Percentiles rank a stretch among this genome's conserved stretches.
These are phyloP conservation scores for Biscutella auriculata DNA, from an alignment of 441 rosid genomes.

Conservation along the genomic window DNA sequence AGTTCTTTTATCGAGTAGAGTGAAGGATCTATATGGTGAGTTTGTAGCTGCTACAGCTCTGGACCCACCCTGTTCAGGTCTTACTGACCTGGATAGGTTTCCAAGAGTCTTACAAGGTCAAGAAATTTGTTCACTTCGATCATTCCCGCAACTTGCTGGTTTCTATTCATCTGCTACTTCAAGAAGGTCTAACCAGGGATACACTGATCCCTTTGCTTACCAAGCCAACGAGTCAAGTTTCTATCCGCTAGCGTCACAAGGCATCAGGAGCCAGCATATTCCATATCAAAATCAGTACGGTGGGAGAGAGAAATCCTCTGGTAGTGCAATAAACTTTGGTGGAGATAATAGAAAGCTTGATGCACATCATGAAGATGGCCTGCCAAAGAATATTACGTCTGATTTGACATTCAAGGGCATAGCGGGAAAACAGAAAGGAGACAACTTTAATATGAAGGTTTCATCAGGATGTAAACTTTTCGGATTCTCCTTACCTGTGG, in stretches of 20 bases:
- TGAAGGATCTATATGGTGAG: slow-evolving; percentile 31
- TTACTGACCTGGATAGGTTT: slow-evolving; percentile 47
- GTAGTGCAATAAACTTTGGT: slow-evolving; percentile 2
- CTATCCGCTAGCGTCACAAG: slow-evolving; percentile 35
- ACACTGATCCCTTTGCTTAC: slow-evolving; percentile 35
- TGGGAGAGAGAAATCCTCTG: slow-evolving; percentile 23
- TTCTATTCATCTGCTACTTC: slow-evolving; percentile 35
- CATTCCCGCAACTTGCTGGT: slow-evolving; percentile 47
- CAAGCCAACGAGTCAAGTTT: slow-evolving; percentile 38
- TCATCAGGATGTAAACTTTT: slow-evolving; percentile 63
- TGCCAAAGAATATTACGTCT: slow-evolving; percentile 28
- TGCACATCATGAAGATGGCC: slow-evolving; percentile 27
- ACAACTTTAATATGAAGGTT: slow-evolving; percentile 23
- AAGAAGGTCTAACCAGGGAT: slow-evolving; percentile 25
- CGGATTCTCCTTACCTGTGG: slow-evolving; percentile 67
- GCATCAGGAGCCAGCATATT: slow-evolving; percentile 26
- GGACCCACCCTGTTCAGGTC: slow-evolving; percentile 38
- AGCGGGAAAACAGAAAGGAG: slow-evolving; percentile 30
- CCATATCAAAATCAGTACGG: slow-evolving; percentile 29
- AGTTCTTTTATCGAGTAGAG: slow-evolving; percentile 39
- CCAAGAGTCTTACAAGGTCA: slow-evolving; percentile 98
- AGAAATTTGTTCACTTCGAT: slow-evolving; percentile 72
- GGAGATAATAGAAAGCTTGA: slow-evolving; percentile 34
- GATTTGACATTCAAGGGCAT: slow-evolving; percentile 26
- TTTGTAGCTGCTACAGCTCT: slow-evolving; percentile 27